A percentile compares a stretch with the other conserved stretches of the same genome.
Conservation (phyloP, 169 alveolate genomes). For the Ichthyophthirius multifiliis region DNA sequence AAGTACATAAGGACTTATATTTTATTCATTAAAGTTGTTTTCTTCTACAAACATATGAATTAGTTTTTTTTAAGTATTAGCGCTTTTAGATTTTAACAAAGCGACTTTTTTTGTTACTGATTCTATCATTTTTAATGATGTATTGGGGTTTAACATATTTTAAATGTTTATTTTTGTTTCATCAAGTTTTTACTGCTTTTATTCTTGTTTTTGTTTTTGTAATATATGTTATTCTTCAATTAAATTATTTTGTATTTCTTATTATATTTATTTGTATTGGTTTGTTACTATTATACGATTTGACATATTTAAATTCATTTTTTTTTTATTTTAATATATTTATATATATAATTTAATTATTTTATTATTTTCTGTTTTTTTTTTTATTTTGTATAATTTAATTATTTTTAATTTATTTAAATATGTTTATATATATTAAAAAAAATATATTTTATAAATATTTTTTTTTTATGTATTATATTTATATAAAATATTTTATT, state of each 20-base stretch:
- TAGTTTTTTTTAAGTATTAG: not conserved
- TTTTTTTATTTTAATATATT: not conserved
- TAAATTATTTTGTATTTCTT: not conserved
- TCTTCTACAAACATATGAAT: constrained; percentile 7
- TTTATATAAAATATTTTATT: too few relatives aligned
- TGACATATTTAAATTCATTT: not conserved
- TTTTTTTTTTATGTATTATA: too few relatives aligned
- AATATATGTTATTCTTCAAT: not conserved
- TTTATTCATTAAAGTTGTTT: not conserved
- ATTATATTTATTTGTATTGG: not conserved
- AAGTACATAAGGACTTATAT: not conserved
- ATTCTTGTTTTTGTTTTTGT: not conserved
- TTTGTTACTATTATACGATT: constrained; percentile 1
- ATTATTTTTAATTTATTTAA: too few relatives aligned
- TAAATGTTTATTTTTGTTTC: not conserved
- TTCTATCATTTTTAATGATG: not conserved
- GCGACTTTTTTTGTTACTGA: not conserved
- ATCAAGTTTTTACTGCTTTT: not conserved
- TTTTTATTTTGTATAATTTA: too few relatives aligned
- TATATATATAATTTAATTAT: not conserved
- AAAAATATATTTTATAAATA: too few relatives aligned
- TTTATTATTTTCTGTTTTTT: too few relatives aligned
- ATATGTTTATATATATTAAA: too few relatives aligned
- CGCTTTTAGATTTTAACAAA: not conserved
- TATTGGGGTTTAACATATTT: not conserved